Conservation (phyloP, 2,329 filamentous ascomycete genomes). For the Exophiala xenobiotica region DNA sequence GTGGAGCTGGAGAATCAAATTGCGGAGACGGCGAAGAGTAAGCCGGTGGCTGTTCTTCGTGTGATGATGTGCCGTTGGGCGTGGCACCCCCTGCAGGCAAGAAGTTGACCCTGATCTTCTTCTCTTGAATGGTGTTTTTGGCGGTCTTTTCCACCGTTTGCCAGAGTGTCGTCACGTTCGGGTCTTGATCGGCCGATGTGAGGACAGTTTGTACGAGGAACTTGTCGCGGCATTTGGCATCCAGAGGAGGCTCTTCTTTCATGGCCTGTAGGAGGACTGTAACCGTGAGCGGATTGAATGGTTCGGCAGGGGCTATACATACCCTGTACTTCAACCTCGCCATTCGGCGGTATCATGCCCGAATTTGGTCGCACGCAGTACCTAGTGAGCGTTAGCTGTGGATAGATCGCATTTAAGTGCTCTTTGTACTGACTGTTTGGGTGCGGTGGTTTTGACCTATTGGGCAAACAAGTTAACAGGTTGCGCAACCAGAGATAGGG, state of each 20-base stretch:
- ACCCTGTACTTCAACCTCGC: conserved; percentile 92
- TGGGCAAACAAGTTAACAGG: conserved; percentile 9
- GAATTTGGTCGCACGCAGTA: conserved; percentile 98
- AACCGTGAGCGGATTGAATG: conserved; percentile 7
- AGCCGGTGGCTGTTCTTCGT: conserved; percentile 50
- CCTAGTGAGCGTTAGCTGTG: conserved; percentile 51
- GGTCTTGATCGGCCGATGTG: conserved; percentile 78
- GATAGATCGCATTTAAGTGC: conserved; percentile 3
- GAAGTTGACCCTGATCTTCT: conserved; percentile 92
- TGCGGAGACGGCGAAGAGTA: conserved; percentile 59
- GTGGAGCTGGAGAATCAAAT: conserved; percentile 47
- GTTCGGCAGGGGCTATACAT: conserved; percentile 27
- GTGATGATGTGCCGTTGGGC: conserved; percentile 37
- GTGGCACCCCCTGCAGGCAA: conserved; percentile 60
- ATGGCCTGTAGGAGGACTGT: conserved; percentile 93
- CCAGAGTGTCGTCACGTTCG: conserved; percentile 82
- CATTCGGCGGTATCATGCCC: conserved; percentile 86
- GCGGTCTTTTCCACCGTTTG: conserved; percentile 68
- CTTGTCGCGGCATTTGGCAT: conserved; percentile 93
- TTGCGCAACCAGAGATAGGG: conserved; percentile 15
- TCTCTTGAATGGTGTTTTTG: conserved; percentile 80
- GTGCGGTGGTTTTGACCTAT: conserved; percentile 97
- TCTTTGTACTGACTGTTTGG: conserved; percentile 84
- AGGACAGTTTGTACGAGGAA: conserved; percentile 92
- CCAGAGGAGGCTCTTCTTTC: conserved; percentile 85